Percentiles rank a stretch among this genome's conserved stretches.
phyloP scores from a whole-genome alignment of 2,329 filamentous ascomycete species.

The Fusarium siculi region DNA sequence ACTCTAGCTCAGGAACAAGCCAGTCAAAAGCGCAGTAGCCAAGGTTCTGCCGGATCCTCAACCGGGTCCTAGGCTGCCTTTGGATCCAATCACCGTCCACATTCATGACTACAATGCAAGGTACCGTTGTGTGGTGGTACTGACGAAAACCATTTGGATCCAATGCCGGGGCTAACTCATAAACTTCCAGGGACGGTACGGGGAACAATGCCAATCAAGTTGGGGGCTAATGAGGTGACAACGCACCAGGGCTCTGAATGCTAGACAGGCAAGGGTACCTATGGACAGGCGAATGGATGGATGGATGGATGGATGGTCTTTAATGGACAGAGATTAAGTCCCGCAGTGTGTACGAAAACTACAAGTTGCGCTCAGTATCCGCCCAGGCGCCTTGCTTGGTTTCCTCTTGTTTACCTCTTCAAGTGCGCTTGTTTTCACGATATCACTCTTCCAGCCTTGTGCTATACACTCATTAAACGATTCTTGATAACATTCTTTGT shows the following conservation, averaged over 20 bases:
- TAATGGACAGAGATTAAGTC: conserved; percentile 36
- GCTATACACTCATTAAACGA: conserved; percentile 31
- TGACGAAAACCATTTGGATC: conserved; percentile 19
- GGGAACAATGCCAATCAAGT: conserved; percentile 29
- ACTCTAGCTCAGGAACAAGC: conserved; percentile 41
- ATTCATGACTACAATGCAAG: conserved; percentile 32
- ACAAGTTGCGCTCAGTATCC: conserved; percentile 42
- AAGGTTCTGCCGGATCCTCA: conserved; percentile 33
- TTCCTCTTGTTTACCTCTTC: conserved; percentile 15
- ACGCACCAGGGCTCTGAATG: conserved; percentile 24
- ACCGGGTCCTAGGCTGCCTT: conserved; percentile 19
- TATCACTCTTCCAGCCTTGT: conserved; percentile 23
- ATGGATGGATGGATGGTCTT: not conserved
- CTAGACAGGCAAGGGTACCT: conserved; percentile 11
- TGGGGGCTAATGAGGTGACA: conserved; percentile 39
- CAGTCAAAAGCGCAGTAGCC: conserved; percentile 40
- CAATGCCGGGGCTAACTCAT: conserved; percentile 38
- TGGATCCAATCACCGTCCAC: conserved; percentile 36
- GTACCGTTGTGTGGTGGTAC: conserved; percentile 37
- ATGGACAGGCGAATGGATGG: not conserved
- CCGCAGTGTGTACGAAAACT: conserved; percentile 39
- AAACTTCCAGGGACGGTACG: conserved; percentile 23
- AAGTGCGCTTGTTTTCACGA: conserved; percentile 39
- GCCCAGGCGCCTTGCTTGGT: conserved; percentile 16
- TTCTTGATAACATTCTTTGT: conserved; percentile 31